Evolutionary conservation across 2,329 filamentous ascomycete species (phyloP).

Genomic region (Fusarium praegraminearum): DNA sequence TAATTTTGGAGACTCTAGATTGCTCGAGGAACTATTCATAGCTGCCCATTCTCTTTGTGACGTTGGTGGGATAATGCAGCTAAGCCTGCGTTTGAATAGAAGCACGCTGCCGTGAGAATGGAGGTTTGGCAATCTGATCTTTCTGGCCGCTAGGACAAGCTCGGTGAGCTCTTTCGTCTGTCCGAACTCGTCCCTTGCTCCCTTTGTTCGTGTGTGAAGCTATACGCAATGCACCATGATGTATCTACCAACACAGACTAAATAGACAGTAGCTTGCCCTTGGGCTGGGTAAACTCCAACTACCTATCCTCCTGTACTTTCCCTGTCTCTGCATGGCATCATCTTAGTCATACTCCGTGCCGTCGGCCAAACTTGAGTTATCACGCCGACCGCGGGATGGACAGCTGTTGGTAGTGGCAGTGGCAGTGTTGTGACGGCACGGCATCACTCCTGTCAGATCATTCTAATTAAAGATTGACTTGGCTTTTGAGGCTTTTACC

Average conservation of each 20-base stretch:
- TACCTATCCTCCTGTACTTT: neutral
- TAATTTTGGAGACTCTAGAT: neutral
- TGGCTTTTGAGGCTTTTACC: neutral
- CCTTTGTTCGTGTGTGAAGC: neutral
- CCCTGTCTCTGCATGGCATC: neutral
- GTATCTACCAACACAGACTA: neutral
- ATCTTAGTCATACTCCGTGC: slow-evolving; percentile 5
- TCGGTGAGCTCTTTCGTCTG: neutral
- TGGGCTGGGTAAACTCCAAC: neutral
- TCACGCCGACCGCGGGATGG: slow-evolving; percentile 9
- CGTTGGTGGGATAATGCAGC: slow-evolving; percentile 9
- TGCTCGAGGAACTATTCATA: neutral
- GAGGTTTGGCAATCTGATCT: neutral
- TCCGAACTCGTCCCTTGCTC: neutral
- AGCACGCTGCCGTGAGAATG: slow-evolving; percentile 3
- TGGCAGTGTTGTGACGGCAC: slow-evolving; percentile 8
- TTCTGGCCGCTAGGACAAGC: slow-evolving; percentile 1
- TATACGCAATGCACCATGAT: neutral
- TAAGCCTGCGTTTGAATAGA: slow-evolving; percentile 9
- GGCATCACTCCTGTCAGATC: slow-evolving; percentile 8
- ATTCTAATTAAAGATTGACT: slow-evolving; percentile 3
- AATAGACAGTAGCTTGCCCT: neutral
- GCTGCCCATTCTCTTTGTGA: neutral
- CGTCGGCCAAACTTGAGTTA: slow-evolving; percentile 13
- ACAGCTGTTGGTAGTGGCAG: slow-evolving; percentile 3